Evolutionary conservation across 768 basidiomycete genomes (phyloP), one percentile per base, ranked within the genome.

Genomic region (Trametes villosa): DNA sequence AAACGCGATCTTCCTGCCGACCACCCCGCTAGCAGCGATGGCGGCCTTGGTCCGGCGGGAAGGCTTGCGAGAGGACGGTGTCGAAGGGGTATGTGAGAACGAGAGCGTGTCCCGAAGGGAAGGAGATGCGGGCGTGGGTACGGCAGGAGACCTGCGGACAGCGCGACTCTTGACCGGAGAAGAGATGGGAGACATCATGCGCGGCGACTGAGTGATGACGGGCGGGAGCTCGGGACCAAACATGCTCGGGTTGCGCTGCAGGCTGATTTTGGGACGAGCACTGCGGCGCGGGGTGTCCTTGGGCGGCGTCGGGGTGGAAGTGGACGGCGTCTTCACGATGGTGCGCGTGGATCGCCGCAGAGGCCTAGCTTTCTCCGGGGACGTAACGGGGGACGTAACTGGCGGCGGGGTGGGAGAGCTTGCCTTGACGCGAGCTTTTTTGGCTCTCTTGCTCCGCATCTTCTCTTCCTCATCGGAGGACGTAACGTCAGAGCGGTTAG

Each of bases 381-480:
- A 55, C 18, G 51, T 24, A 22, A 49, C 62, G 59, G 64, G 70
- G 44, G 53, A 62, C 42, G 70, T 55, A 46, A 66, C 55, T 31
- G 67, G 66, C 57, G 66, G 68, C 59, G 72, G 60, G 55, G 61
- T 67, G 36, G 70, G 71, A 72, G 72, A 75, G 17, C 74, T 68
- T 65, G 71, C 57, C 72, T 80, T 63, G 57, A 72, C 75, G 53
- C 84, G 79, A 49, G 79, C 75, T 74, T 87, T 90, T 81, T 91
- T 92, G 24, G 79, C 86, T 34, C 77, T 79, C 63, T 78, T 78
- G 40, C 78, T 80, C 36, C 88, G 82, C 24, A 79, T 67, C 71
- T 85, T 86, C 75, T 92, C 89, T 68, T 91, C 90, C 64, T 91
- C 90, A 67, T 92, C 90, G 20, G 87, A 88, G 13, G 89, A 89